Conservation (phyloP, 768 basidiomycete species). For the Paxillus involutus region DNA sequence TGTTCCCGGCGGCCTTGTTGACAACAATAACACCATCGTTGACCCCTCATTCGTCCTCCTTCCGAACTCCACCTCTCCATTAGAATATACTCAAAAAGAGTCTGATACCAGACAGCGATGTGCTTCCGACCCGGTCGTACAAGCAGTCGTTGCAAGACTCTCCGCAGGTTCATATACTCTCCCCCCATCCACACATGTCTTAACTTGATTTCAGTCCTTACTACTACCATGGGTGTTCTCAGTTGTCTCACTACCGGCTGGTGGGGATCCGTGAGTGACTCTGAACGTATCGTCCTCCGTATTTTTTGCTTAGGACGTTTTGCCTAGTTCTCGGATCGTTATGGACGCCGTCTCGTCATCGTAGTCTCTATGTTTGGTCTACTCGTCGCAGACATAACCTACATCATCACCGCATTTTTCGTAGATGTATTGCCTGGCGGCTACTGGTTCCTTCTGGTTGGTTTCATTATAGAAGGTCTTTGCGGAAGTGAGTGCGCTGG, state of each 20-base stretch:
- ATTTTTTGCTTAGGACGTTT: not conserved
- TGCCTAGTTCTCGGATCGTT: constrained; percentile 68
- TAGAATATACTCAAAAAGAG: not conserved
- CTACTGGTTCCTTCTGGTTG: constrained; percentile 75
- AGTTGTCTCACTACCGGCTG: constrained; percentile 78
- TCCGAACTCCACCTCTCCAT: not conserved
- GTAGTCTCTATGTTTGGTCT: constrained; percentile 60
- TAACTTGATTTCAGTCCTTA: constrained; percentile 47
- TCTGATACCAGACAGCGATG: constrained; percentile 37
- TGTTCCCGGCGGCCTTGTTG: not conserved
- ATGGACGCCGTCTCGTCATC: constrained; percentile 69
- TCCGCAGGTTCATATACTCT: constrained; percentile 48
- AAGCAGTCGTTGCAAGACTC: constrained; percentile 69
- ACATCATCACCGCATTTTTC: constrained; percentile 64
- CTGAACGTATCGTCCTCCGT: not conserved
- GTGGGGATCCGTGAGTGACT: constrained; percentile 74
- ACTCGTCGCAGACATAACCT: constrained; percentile 59
- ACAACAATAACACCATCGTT: not conserved
- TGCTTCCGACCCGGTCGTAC: constrained; percentile 67
- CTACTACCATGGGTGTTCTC: constrained; percentile 67
- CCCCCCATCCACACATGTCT: not conserved
- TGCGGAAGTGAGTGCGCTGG: constrained; percentile 58
- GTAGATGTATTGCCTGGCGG: constrained; percentile 69
- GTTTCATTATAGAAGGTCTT: constrained; percentile 64
- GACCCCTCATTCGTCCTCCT: constrained; percentile 1